Evolutionary conservation across 2,329 filamentous ascomycete genomes (phyloP).

Genomic region (Thelonectria blattea): DNA sequence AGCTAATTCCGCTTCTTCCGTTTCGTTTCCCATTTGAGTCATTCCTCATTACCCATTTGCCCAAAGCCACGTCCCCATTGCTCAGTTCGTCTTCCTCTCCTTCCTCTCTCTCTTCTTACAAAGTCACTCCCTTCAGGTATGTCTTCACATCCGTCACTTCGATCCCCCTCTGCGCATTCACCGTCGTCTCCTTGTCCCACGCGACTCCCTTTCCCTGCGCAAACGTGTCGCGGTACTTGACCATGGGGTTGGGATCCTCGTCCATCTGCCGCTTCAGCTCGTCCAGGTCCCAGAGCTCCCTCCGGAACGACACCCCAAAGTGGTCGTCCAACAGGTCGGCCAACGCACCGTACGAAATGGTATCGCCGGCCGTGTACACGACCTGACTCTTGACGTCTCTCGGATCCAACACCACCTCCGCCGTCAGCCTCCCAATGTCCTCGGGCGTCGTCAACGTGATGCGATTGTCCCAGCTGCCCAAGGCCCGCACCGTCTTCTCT

Average conservation of each 20-base stretch:
- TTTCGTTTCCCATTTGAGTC: not conserved
- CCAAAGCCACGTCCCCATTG: too few relatives aligned
- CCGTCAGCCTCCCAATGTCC: slow-evolving; percentile 69
- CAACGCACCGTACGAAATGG: slow-evolving; percentile 60
- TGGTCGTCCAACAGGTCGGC: slow-evolving; percentile 58
- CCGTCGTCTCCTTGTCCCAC: slow-evolving; percentile 61
- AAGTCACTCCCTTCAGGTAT: slow-evolving; percentile 42
- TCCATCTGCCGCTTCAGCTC: slow-evolving; percentile 53
- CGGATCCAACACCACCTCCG: slow-evolving; percentile 58
- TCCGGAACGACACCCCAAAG: slow-evolving; percentile 47
- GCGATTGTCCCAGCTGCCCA: slow-evolving; percentile 66
- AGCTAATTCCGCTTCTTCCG: not conserved
- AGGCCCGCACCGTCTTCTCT: slow-evolving; percentile 52
- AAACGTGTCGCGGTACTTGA: slow-evolving; percentile 68
- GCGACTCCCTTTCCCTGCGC: slow-evolving; percentile 62
- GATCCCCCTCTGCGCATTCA: slow-evolving; percentile 59
- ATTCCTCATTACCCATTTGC: not conserved
- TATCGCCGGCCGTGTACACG: slow-evolving; percentile 67
- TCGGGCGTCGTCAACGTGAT: slow-evolving; percentile 67
- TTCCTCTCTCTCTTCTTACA: not conserved
- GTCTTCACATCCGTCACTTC: slow-evolving; percentile 49
- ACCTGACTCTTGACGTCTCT: slow-evolving; percentile 47
- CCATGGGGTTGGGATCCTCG: slow-evolving; percentile 55
- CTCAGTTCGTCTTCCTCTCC: not conserved
- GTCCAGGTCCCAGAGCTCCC: slow-evolving; percentile 56